phyloP scores from a whole-genome alignment of 202 grass and related monocot species.

The Hordeum pubiflorum region DNA sequence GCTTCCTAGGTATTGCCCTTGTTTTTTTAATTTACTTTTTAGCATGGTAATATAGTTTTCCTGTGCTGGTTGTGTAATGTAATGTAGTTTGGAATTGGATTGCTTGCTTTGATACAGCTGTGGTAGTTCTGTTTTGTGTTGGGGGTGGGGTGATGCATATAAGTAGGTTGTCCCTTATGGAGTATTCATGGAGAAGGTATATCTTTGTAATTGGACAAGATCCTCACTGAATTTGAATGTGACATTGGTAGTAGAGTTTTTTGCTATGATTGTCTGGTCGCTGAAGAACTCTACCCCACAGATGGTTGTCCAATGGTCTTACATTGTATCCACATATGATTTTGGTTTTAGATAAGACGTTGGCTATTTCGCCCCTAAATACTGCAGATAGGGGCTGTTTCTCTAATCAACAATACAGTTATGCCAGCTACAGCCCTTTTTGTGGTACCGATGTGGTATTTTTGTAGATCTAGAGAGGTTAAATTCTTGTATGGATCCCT shows the following conservation, averaged over 20 bases:
- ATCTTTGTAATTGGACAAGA: background rate
- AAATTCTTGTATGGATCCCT: background rate
- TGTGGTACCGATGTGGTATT: background rate
- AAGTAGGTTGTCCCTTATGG: background rate
- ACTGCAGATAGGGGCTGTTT: background rate
- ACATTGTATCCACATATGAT: background rate
- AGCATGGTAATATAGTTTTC: background rate
- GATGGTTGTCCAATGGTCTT: background rate
- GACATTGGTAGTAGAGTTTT: background rate
- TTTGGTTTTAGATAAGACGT: background rate
- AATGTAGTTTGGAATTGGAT: background rate
- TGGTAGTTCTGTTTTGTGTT: background rate
- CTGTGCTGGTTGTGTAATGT: background rate
- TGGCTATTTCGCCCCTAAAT: background rate
- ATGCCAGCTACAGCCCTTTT: background rate
- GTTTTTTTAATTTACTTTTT: background rate
- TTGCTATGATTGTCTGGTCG: background rate
- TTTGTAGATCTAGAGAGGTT: background rate
- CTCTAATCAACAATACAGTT: background rate
- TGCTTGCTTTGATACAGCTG: background rate
- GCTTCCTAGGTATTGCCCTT: slow-evolving; percentile 52
- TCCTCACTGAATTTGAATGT: background rate
- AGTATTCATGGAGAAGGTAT: background rate
- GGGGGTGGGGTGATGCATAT: background rate
- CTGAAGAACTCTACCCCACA: background rate